Evolutionary conservation across 129 eudicot species (phyloP).

Genomic region (Artemisia tridentata): DNA sequence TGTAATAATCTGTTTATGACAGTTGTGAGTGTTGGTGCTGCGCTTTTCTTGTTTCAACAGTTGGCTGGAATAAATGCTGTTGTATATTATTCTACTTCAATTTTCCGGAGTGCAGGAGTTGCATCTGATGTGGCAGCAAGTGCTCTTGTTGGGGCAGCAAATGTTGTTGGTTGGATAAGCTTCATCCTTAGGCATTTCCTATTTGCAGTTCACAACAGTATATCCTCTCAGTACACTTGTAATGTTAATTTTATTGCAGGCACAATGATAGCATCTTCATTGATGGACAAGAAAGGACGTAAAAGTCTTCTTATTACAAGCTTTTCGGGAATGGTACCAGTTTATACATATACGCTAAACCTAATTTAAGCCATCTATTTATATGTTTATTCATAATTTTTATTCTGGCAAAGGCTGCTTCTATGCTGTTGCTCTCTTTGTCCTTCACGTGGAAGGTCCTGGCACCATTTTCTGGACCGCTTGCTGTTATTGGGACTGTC

Average conservation of each 20-base stretch:
- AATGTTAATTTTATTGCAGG: constrained; percentile 44
- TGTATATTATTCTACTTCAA: constrained; percentile 88
- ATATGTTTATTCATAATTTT: not conserved
- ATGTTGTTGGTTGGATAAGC: constrained; percentile 74
- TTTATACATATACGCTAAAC: not conserved
- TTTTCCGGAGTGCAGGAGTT: constrained; percentile 89
- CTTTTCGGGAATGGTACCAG: constrained; percentile 78
- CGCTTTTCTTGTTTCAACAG: constrained; percentile 93
- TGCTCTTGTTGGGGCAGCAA: constrained; percentile 93
- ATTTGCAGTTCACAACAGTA: not conserved
- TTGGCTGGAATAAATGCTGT: constrained; percentile 97
- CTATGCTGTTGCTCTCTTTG: constrained; percentile 89
- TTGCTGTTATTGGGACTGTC: constrained; percentile 88
- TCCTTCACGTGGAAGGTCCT: constrained; percentile 73
- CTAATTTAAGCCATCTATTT: not conserved
- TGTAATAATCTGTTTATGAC: constrained; percentile 31
- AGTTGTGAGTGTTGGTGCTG: constrained; percentile 92
- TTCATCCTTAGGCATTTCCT: constrained; percentile 4
- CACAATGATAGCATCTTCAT: constrained; percentile 73
- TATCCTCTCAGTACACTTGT: not conserved
- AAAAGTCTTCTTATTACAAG: constrained; percentile 89
- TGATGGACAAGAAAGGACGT: constrained; percentile 95
- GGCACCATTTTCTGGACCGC: constrained; percentile 85
- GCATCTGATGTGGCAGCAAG: constrained; percentile 97
- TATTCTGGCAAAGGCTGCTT: constrained; percentile 64